A percentile compares a stretch with the other conserved stretches of the same genome.
phyloP scores from a whole-genome alignment of 1,284 basidiomycete genomes.

The Earliella scabrosa region DNA sequence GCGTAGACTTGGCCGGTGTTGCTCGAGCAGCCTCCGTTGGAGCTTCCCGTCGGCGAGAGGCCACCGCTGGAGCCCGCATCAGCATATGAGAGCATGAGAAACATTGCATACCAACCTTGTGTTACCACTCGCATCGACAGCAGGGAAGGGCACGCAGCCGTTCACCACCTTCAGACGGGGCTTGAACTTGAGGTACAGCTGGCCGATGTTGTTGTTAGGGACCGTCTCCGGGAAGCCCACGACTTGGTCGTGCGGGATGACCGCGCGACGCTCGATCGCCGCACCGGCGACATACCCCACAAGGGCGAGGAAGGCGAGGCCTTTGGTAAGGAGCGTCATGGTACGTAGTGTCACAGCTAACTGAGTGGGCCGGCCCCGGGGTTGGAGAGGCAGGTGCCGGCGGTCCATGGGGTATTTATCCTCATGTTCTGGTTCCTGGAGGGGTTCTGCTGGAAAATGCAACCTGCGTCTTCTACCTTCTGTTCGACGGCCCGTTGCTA shows the following conservation, averaged over 20 bases:
- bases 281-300: not conserved
- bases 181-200: conserved; percentile 16
- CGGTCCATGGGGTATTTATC: too few species aligned
- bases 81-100: not conserved
- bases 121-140: conserved; percentile 11
- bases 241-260: conserved; percentile 10
- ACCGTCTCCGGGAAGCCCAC: conserved; percentile 16
- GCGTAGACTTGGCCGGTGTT: conserved; percentile 16
- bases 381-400: too few species aligned
- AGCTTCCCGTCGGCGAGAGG: conserved; percentile 1
- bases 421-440: too few species aligned
- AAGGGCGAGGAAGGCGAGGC: not conserved
- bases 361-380: too few species aligned
- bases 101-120: not conserved
- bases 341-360: too few species aligned
- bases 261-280: conserved; percentile 5
- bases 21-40: conserved; percentile 1
- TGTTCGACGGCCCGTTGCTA: too few species aligned
- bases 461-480: too few species aligned
- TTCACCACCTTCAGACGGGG: conserved; percentile 12
- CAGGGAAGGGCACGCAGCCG: conserved; percentile 16
- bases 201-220: conserved; percentile 3
- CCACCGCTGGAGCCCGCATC: not conserved
- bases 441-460: too few species aligned
- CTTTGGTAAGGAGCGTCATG: not conserved